Conservation (phyloP, 2,329 filamentous ascomycete species). For the Hymenoscyphus occultus region DNA sequence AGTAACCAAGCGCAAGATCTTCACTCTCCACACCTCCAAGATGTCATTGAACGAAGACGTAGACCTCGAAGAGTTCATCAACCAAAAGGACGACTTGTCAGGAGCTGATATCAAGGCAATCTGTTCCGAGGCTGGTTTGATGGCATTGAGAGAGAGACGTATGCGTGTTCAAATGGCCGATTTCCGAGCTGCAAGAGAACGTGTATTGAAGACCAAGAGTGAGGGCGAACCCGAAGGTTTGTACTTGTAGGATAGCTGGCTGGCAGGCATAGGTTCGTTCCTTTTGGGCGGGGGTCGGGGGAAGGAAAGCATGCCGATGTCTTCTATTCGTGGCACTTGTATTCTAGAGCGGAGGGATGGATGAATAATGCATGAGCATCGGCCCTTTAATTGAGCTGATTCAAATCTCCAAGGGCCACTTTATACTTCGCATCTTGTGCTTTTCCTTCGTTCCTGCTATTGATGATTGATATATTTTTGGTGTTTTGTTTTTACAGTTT, state of each 20-base stretch:
- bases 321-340: conserved; percentile 5
- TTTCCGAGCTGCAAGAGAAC: conserved; percentile 87
- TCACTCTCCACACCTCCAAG: conserved; percentile 95
- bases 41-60: conserved; percentile 96
- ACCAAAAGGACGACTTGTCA: conserved; percentile 94
- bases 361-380: background rate
- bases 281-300: conserved; percentile 20
- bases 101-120: conserved; percentile 99
- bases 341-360: conserved; percentile 3
- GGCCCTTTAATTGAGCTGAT: background rate
- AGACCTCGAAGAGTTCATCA: conserved; percentile 98
- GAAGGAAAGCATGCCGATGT: background rate
- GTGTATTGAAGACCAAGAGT: conserved; percentile 96
- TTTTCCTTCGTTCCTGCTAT: background rate
- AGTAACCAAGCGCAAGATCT: conserved; percentile 97
- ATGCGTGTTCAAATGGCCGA: conserved; percentile 99
- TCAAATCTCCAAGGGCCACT: background rate
- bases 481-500: too few relatives aligned
- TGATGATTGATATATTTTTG: background rate
- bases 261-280: background rate
- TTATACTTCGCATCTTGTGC: background rate
- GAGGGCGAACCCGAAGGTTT: conserved; percentile 97
- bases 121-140: conserved; percentile 91
- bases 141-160: conserved; percentile 88
- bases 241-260: conserved; percentile 72